These are phyloP conservation scores for Halophytophthora batemanensis DNA, from an alignment of 352 stramenopile genomes.

Conservation along the genomic window DNA sequence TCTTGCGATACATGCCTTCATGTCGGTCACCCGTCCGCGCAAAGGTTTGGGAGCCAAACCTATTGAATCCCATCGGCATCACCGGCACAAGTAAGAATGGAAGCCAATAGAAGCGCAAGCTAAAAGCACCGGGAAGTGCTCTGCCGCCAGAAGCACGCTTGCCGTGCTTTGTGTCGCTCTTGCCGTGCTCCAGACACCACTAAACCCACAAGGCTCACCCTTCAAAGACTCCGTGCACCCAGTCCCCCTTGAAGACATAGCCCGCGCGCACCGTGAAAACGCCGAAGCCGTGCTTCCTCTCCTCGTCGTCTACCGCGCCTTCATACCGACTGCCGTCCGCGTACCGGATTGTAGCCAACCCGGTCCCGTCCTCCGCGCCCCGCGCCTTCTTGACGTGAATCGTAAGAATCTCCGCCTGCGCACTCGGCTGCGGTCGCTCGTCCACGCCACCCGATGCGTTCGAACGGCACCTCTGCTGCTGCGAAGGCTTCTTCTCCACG, in stretches of 20 bases:
- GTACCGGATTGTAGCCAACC: conserved; percentile 47
- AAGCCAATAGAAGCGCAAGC: neutral
- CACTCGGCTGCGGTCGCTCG: conserved; percentile 11
- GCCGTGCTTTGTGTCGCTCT: no score
- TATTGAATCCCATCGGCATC: conserved; percentile 16
- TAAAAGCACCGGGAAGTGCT: conserved; percentile 2
- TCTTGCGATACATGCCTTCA: conserved; percentile 87
- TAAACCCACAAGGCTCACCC: conserved; percentile 24
- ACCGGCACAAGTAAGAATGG: neutral
- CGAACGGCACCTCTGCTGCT: conserved; percentile 9
- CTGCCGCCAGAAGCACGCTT: no score
- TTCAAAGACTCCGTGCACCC: conserved; percentile 79
- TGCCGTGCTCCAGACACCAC: no score
- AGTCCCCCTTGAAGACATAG: conserved; percentile 78
- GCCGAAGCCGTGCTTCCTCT: conserved; percentile 60
- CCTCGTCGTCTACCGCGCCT: conserved; percentile 42
- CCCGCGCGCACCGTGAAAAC: conserved; percentile 49
- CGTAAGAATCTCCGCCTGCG: conserved; percentile 43
- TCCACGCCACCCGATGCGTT: neutral
- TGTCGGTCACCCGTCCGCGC: conserved; percentile 77
- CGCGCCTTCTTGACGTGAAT: conserved; percentile 48
- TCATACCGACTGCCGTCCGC: conserved; percentile 67
- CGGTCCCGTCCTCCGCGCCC: conserved; percentile 12
- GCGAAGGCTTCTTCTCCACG: conserved; percentile 19
- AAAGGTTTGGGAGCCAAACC: conserved; percentile 84